A percentile compares a stretch with the other conserved stretches of the same genome.
phyloP scores from a whole-genome alignment of 352 stramenopile genomes.

The Phytophthora sp. region DNA sequence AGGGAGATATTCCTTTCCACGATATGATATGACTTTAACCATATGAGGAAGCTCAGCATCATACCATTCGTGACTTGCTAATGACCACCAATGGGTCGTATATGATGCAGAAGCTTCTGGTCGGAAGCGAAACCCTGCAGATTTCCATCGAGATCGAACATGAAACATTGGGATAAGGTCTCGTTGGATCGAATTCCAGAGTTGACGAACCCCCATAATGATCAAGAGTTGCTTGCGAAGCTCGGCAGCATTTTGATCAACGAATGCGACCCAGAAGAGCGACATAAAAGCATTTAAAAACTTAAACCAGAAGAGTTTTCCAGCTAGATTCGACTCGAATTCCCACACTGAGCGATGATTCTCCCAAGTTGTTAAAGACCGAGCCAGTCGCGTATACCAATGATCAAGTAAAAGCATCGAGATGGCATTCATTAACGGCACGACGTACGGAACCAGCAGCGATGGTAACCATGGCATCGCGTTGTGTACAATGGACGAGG shows the following conservation, averaged over 20 bases:
- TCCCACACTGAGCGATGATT: conserved; percentile 83
- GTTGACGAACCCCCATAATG: conserved; percentile 73
- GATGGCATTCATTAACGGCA: conserved; percentile 69
- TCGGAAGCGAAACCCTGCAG: conserved; percentile 46
- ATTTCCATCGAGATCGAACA: conserved; percentile 53
- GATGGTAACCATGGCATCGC: conserved; percentile 48
- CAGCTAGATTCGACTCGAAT: conserved; percentile 78
- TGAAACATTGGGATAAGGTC: conserved; percentile 59
- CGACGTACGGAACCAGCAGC: conserved; percentile 53
- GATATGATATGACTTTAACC: not conserved
- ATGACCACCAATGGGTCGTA: conserved; percentile 33
- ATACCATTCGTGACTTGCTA: conserved; percentile 64
- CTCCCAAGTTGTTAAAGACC: conserved; percentile 70
- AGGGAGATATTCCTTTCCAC: conserved; percentile 14
- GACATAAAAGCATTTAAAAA: conserved; percentile 86
- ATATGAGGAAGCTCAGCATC: conserved; percentile 40
- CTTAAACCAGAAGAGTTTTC: conserved; percentile 85
- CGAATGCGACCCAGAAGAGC: conserved; percentile 81
- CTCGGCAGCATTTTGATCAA: conserved; percentile 52
- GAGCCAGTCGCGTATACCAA: conserved; percentile 70
- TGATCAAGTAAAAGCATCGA: conserved; percentile 78
- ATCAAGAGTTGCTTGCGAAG: conserved; percentile 73
- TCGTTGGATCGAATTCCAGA: conserved; percentile 67
- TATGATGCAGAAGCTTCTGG: too few species aligned
- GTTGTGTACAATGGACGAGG: conserved; percentile 29